Base-by-base conservation (phyloP, 2,329 filamentous ascomycete species). In the Huntiella moniliformis region DNA sequence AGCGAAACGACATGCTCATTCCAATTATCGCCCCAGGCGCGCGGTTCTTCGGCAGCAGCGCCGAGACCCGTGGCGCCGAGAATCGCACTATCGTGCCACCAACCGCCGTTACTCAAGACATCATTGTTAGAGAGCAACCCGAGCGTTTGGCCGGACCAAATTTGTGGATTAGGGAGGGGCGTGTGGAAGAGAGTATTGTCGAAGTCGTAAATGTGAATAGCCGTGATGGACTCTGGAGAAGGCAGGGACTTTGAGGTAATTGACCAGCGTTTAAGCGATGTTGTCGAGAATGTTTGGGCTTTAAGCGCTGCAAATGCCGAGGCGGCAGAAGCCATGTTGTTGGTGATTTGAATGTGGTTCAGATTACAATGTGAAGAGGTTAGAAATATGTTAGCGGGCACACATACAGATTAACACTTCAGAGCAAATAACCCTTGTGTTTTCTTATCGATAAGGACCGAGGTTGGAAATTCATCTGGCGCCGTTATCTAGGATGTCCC, bases 141-240 rank as follows among this genome's bases (percentile, higher is more conserved):
- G 42, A 93, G 75, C 0, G 85, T 88, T 31, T 70, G 67, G 1
- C 74, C 73, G 53, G 79, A 81, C 91, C 91, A 98, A 57, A 98
- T 61, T 53, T 85, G 79, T 3, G 78, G 75, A 56, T 95, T 96
- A 1, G 91, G 91, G 1, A 94, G 66, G 4, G 91, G 91, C 11
- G 83, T 93, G 55, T 79, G 77, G 66, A 98, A 98, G 42, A 98
- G 65, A 34, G 88, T 96, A 58, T 98, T 96, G 63, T 98, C 91
- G 61, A 96, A 98, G 61, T 98, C 91, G 65, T 96, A 96, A 54
- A 98, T 73, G 58, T 96, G 88, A 44, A 98, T 76, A 6, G 76
- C 65, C 58, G 75, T 84, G 61, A 96, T 79, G 46, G 74, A 67
- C 37, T 80, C 68, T 8, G 77, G 68, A 6, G 22, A 8, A 28